Base-by-base conservation (phyloP, 192 early-diverging fungal genomes). In the Ambispora gerdemannii region DNA sequence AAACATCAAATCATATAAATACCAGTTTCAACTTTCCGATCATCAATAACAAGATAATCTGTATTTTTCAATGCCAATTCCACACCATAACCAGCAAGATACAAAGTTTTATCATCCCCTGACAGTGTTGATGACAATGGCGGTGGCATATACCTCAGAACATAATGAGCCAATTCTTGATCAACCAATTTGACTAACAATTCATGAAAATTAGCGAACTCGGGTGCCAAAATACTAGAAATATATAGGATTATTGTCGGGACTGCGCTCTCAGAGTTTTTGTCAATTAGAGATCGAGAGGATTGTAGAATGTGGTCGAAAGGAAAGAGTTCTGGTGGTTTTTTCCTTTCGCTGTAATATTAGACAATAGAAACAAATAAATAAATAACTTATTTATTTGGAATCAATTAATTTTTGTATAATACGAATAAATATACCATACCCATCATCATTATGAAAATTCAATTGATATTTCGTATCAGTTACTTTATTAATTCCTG, bases 21-120 rank as follows among this genome's bases (percentile, higher is more conserved):
- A 70, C 78, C 71, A 27, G 70, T 75, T 36, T 77, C 83, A 60
- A 86, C 78, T 50, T 89, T 83, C 24, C 95, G 88, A 76, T 99
- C 97, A 70, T 99, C 97, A 43, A 91, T 90, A 20, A 95, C 95
- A 76, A 92, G 90, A 80, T 99, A 99, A 74, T 99, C 97, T 7
- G 93, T 94, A 60, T 86, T 97, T 79, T 99, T 99, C n/a, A 99
- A 71, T 13, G 87, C 90, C 38, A 99, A 81, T 75, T 95, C 94
- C 8, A 94, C 93, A 2, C 95, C 95, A 67, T 96, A 99, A 64
- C 97, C 97, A 11, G 88, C 76, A 28, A 99, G 76, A 11, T 81
- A 72, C 24, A 95, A 70, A 17, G 73, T 76, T 19, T 70, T 24
- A 28, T 6, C 31, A 4, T 34, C 51, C 28, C 24, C 15, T n/a